Base-by-base conservation (phyloP, 1,139 yeast species). In the Candida tropicalis region DNA sequence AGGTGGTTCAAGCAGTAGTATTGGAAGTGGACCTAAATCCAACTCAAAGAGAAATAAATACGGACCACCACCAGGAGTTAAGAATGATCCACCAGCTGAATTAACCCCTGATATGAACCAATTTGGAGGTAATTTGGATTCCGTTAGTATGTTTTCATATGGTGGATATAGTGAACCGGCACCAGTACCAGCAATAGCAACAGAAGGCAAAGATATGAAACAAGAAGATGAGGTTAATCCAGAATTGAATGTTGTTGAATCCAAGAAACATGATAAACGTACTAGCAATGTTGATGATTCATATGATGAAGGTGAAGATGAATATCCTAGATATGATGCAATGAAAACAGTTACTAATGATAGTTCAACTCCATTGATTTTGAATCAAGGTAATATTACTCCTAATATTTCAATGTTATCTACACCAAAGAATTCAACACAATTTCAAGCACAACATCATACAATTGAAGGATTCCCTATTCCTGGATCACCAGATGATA, bases 401-500 rank as follows among this genome's bases (percentile, higher is more conserved):
- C 4, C 52, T 55, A 5, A 39, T 49, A 35, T 13, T 33, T 34
- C 28, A 12, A 16, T 23, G 20, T 24, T 24, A 23, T 16, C 28
- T 10, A 16, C 27, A 8, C 37, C 25, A 29, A 29, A 31, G 9
- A 6, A 5, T 7, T 18, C 23, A 31, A 11, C 18, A 9, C 10
- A 27, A 24, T 9, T 13, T 22, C 13, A 31, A 17, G n/a, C 12
- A 12, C 17, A 27, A 9, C 16, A 29, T 31, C 27, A 38, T 25
- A 43, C 41, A 25, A 52, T 59, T 9, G 66, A 72, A 41, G 73
- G 70, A 29, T 73, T 72, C 52, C 73, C 79, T 2, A 73, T 73
- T 22, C 79, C 79, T 2, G 76, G 77, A 4, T 68, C 77, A 1
- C 79, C 79, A 3, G 78, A 73, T 22, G 57, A 60, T 36, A 70